Base-by-base conservation (phyloP, 768 basidiomycete species). In the Pisolithus marmoratus region DNA sequence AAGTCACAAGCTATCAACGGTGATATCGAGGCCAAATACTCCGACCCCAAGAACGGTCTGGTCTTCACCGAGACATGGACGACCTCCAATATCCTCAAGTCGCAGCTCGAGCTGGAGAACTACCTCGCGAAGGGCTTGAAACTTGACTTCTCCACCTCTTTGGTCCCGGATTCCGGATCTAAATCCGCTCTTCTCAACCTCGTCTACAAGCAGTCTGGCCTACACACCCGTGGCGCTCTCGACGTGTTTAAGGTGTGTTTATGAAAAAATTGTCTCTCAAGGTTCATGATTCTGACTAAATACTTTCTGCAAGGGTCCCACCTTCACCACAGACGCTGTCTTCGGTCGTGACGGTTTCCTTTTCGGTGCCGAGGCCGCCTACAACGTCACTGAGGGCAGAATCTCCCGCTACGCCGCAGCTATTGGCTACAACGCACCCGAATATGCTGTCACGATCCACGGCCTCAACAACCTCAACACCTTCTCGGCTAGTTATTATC, bases 121-220 rank as follows among this genome's bases (percentile, higher is more conserved):
- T 85, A 93, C 76, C 82, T 98, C 68, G 92, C 95, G 63, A 88
- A 94, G 75, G 96, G 95, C 56, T 83, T 99, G 76, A 99, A 99
- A 79, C 76, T 99, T 66, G 95, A 97, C 69, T 70, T 97, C 51
- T 76, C 76, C 65, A 87, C 91, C 58, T 79, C 85, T 40, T 81
- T 99, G 59, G 75, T 84, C 60, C 93, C 95, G 43, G 88, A 90
- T 65, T 94, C 92, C 72, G 83, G 84, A 64, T 74, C 76, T 61
- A 97, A 94, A 80, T 79, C 82, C 27, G 92, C 94, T 49, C 72
- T 93, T 62, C 68, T 96, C 62, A 87, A 83, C 63, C 78, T 88
- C 56, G 77, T 81, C 70, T 97, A 93, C 85, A 97, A 97, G 82
- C 94, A 96, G 73, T 91, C 92, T 49, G 90, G 89, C 55, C 74